These are phyloP conservation scores for Candida silvicultrix DNA, from an alignment of 805 yeast genomes.

Conservation along the genomic window DNA sequence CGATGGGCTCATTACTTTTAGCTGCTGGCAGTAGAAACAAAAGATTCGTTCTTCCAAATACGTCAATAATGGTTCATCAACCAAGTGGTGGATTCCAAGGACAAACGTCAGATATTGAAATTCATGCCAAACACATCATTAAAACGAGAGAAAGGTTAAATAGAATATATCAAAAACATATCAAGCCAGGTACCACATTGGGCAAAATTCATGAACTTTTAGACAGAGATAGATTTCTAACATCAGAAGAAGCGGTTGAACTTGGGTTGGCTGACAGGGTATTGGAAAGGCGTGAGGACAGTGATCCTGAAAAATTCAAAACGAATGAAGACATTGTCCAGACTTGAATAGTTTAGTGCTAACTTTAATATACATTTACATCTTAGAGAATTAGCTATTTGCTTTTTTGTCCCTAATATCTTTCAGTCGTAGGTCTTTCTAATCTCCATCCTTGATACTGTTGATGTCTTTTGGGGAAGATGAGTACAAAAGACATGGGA, in stretches of 20 bases:
- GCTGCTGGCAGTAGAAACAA: slow-evolving; percentile 24
- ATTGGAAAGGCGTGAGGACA: slow-evolving; percentile 11
- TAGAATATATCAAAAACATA: slow-evolving; percentile 21
- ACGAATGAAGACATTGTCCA: background rate
- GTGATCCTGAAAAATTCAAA: background rate
- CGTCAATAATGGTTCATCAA: slow-evolving; percentile 29
- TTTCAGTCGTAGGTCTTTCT: too few relatives aligned
- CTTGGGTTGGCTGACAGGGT: slow-evolving; percentile 27
- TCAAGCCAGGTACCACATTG: slow-evolving; percentile 12
- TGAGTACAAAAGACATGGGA: background rate
- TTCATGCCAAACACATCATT: slow-evolving; percentile 27
- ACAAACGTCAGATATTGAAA: slow-evolving; percentile 27
- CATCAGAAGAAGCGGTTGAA: slow-evolving; percentile 24
- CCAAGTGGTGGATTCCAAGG: slow-evolving; percentile 26
- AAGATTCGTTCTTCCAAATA: slow-evolving; percentile 25
- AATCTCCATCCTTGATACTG: background rate
- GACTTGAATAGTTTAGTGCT: background rate
- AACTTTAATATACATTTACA: too few relatives aligned
- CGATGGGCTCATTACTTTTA: slow-evolving; percentile 27
- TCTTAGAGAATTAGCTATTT: too few relatives aligned
- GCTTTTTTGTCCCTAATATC: too few relatives aligned
- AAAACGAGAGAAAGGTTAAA: slow-evolving; percentile 23
- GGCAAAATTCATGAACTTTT: slow-evolving; percentile 14
- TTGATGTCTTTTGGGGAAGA: background rate
- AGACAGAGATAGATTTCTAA: slow-evolving; percentile 20